These are phyloP conservation scores for Hypomyces rosellus DNA, from an alignment of 2,329 filamentous ascomycete species.

Conservation along the genomic window DNA sequence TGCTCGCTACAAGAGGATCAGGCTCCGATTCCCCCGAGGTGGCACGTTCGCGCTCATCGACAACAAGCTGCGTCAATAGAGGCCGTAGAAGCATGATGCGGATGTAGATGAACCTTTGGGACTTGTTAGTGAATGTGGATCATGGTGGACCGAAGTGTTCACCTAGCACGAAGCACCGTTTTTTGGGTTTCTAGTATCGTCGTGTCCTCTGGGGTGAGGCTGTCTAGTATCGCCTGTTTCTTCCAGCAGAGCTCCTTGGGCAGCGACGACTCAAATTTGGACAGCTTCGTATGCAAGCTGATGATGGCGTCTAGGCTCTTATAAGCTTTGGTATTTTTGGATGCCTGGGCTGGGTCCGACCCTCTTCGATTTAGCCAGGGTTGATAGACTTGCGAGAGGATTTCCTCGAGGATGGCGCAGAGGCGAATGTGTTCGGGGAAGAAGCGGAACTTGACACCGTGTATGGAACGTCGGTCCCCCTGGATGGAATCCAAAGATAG, in stretches of 20 bases:
- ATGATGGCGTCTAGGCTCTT: conserved; percentile 8
- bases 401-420: conserved; percentile 19
- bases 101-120: conserved; percentile 8
- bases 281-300: conserved; percentile 9
- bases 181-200: not conserved
- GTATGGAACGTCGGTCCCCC: not conserved
- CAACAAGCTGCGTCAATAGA: conserved; percentile 19
- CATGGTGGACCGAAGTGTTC: not conserved
- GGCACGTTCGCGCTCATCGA: conserved; percentile 3
- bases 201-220: not conserved
- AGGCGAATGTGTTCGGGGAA: conserved; percentile 15
- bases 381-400: conserved; percentile 29
- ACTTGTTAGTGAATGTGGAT: not conserved
- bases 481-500: not conserved
- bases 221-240: not conserved
- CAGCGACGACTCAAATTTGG: conserved; percentile 7
- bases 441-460: conserved; percentile 12
- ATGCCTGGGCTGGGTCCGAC: not conserved
- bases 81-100: conserved; percentile 15
- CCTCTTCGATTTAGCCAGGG: conserved; percentile 9
- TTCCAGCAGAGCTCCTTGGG: conserved; percentile 4
- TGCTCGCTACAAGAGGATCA: conserved; percentile 3
- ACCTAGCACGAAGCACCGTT: conserved; percentile 5
- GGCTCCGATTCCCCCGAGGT: conserved; percentile 3
- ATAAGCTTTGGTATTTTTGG: not conserved